Evolutionary conservation across 139 green algal genomes (phyloP).

Genomic region (Yamagishiella unicocca): DNA sequence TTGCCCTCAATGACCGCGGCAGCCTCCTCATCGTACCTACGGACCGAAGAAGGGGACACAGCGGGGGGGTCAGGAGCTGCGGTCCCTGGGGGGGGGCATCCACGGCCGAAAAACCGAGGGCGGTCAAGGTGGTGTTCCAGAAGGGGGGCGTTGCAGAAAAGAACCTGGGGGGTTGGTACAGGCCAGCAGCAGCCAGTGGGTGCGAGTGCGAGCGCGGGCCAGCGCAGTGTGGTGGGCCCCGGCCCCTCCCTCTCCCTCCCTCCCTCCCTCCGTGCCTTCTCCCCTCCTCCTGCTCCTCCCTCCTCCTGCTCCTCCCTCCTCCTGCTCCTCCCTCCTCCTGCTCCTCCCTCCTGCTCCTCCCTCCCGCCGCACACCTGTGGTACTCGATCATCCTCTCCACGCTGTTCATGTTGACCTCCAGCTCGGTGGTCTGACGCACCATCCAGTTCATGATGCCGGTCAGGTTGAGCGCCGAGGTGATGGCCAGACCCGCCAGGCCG

Average conservation of each 20-base stretch:
- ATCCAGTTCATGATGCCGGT: constrained; percentile 88
- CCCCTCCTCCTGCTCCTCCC: neutral
- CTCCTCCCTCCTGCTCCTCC: neutral
- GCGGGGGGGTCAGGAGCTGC: neutral
- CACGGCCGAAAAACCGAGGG: no score
- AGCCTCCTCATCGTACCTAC: constrained; percentile 72
- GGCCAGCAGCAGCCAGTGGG: neutral
- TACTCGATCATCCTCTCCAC: constrained; percentile 88
- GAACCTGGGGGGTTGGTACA: neutral
- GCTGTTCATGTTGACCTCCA: constrained; percentile 91
- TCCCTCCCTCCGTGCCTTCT: neutral
- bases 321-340: neutral
- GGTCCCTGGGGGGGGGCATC: no score
- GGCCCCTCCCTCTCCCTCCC: neutral
- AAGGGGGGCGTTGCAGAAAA: neutral
- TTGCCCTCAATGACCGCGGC: constrained; percentile 38
- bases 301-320: neutral
- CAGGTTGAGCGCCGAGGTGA: constrained; percentile 83
- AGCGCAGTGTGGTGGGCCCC: no score
- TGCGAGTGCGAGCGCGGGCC: no score
- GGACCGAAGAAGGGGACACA: neutral
- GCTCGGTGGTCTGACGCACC: constrained; percentile 86
- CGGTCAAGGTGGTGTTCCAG: no score
- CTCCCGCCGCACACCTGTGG: constrained; percentile 13
- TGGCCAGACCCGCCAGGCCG: constrained; percentile 89